Conservation (phyloP, 2,329 filamentous ascomycete species). For the Boeremia exigua region DNA sequence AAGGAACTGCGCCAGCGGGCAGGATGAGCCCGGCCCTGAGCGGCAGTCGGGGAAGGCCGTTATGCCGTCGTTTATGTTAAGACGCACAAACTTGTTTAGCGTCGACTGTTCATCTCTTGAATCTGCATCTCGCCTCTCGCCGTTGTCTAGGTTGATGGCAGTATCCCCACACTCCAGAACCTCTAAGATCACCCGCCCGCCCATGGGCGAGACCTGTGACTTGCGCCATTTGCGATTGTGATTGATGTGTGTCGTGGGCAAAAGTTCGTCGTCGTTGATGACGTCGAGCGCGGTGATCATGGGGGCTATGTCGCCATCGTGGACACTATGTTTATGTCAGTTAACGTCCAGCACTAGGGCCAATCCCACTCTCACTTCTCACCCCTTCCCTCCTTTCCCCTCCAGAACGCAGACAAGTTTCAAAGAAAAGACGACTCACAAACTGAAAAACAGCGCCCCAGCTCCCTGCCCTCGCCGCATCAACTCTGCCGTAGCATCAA, state of each 20-base stretch:
- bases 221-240: slow-evolving; percentile 59
- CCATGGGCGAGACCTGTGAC: slow-evolving; percentile 64
- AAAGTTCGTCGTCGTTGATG: slow-evolving; percentile 51
- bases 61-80: slow-evolving; percentile 65
- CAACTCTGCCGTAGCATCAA: slow-evolving; percentile 62
- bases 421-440: slow-evolving; percentile 46
- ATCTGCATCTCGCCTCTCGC: not conserved
- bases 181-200: slow-evolving; percentile 62
- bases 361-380: no score
- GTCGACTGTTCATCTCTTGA: not conserved
- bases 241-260: slow-evolving; percentile 56
- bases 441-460: slow-evolving; percentile 63
- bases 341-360: not conserved
- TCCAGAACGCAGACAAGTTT: no score
- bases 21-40: slow-evolving; percentile 56
- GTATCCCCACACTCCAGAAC: slow-evolving; percentile 51
- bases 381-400: no score
- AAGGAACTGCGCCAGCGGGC: slow-evolving; percentile 54
- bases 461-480: slow-evolving; percentile 51
- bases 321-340: slow-evolving; percentile 49
- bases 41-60: slow-evolving; percentile 57
- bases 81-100: slow-evolving; percentile 52
- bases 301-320: slow-evolving; percentile 65
- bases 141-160: not conserved
- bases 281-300: slow-evolving; percentile 61